phyloP scores from a whole-genome alignment of 345 rosid species.

The Sonneratia caseolaris region DNA sequence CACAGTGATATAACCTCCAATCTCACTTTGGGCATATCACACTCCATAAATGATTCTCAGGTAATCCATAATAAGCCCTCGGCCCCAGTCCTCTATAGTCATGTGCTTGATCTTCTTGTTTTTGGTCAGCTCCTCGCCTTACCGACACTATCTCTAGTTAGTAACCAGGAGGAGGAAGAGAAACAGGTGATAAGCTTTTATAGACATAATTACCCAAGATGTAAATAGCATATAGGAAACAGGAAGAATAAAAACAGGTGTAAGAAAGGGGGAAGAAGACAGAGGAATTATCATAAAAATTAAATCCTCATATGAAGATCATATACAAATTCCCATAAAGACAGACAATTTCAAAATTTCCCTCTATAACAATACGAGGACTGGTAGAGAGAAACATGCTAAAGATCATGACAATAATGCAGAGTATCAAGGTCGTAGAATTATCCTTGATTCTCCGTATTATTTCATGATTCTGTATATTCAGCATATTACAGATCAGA shows the following conservation, averaged over 20 bases:
- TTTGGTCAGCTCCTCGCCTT: not conserved
- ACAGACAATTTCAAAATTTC: no score
- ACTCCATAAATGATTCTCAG: constrained; percentile 83
- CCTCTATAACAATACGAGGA: not conserved
- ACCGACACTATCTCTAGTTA: not conserved
- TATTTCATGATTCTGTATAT: not conserved
- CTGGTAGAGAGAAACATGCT: no score
- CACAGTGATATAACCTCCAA: constrained; percentile 83
- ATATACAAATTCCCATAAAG: no score
- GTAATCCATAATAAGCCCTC: constrained; percentile 19
- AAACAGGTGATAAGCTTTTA: not conserved
- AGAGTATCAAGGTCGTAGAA: no score
- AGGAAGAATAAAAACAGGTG: not conserved
- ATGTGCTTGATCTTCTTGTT: not conserved
- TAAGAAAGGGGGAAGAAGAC: not conserved
- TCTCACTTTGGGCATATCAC: constrained; percentile 79
- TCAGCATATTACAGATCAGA: not conserved
- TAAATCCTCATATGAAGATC: not conserved
- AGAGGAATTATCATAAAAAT: not conserved
- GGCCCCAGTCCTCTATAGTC: not conserved
- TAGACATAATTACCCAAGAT: no score
- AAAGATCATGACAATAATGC: no score
- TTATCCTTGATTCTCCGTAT: not conserved
- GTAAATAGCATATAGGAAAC: no score
- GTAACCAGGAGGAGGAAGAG: not conserved